These are phyloP conservation scores for Spongiforma sp. DNA, from an alignment of 1,284 basidiomycete genomes.

Conservation along the genomic window DNA sequence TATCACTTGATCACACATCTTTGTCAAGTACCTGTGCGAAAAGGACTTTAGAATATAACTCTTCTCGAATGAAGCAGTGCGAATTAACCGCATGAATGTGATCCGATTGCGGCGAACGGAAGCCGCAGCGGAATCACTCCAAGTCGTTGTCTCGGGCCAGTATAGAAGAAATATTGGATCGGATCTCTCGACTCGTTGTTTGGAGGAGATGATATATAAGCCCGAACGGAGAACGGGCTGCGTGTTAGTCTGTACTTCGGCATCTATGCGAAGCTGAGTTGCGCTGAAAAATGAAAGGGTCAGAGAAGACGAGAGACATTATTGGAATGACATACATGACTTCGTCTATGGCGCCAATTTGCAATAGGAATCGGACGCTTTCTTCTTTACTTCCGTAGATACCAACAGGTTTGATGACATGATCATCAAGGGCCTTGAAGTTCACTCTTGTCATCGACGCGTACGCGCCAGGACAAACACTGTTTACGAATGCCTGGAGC, in stretches of 20 bases:
- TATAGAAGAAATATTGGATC: slow-evolving; percentile 53
- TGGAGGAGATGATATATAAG: slow-evolving; percentile 47
- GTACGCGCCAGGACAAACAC: slow-evolving; percentile 49
- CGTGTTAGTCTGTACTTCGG: slow-evolving; percentile 22
- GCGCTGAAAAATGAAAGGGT: slow-evolving; percentile 13
- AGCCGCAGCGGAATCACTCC: slow-evolving; percentile 54
- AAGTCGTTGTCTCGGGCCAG: slow-evolving; percentile 67
- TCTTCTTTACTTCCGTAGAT: slow-evolving; percentile 58
- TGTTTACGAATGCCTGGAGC: slow-evolving; percentile 50
- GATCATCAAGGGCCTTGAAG: slow-evolving; percentile 52
- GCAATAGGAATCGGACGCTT: slow-evolving; percentile 50
- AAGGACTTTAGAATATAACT: neutral
- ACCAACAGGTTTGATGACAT: slow-evolving; percentile 53
- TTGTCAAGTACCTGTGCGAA: slow-evolving; percentile 54
- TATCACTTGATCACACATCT: slow-evolving; percentile 57
- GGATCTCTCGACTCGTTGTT: slow-evolving; percentile 5
- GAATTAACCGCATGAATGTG: slow-evolving; percentile 62
- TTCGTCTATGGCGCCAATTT: slow-evolving; percentile 41
- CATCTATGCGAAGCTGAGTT: slow-evolving; percentile 27
- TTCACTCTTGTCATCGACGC: slow-evolving; percentile 56
- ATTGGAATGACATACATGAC: slow-evolving; percentile 37
- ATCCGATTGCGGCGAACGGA: slow-evolving; percentile 56
- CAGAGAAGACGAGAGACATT: neutral
- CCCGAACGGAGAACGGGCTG: slow-evolving; percentile 51
- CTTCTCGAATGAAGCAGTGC: neutral